Base-by-base conservation (phyloP, 2,329 filamentous ascomycete genomes). In the Pyricularia pennisetigena region DNA sequence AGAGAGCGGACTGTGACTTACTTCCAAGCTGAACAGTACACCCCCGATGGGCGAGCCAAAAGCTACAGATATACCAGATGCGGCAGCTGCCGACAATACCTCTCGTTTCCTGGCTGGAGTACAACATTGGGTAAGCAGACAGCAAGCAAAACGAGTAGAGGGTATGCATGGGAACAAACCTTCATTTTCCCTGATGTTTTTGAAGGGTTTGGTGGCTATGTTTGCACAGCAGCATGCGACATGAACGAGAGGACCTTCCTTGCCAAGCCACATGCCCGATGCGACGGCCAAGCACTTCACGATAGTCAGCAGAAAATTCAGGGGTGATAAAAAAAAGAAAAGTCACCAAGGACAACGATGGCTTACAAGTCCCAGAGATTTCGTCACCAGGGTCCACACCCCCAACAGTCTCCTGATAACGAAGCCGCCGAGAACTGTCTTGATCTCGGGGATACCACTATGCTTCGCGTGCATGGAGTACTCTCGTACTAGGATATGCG, bases 221-320 rank as follows among this genome's bases (percentile, higher is more conserved):
- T 96, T 97, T 64, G 94, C 93, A 76, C 94, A 97, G 78, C 95
- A 98, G 79, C 95, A 98, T 69, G 94, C 94, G 26, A 98, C 94
- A 78, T 99, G 94, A 6, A 99, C 94, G 54, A 98, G 81, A 0
- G 94, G 94, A 1, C 94, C 94, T 82, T 99, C 94, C 78, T 98
- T 98, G 35, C 94, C 94, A 16, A 98, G 82, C 94, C 95, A 98
- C 83, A 99, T 89, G 66, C 94, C 94, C 6, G 94, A 97, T 72
- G 92, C 92, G 63, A 97, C 94, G 62, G 94, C 91, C 49, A 98
- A 86, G 76, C 93, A 94, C 88, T 96, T 70, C 14, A 2, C n/a
- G 28, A 10, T 62, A 74, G 75, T 65, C 28, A 69, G 5, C 24
- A 62, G 24, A 62, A 24, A 16, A 41, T 26, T 24, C 14, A n/a